phyloP scores from a whole-genome alignment of 2,329 filamentous ascomycete genomes.

The Pseudogymnoascus sp. region DNA sequence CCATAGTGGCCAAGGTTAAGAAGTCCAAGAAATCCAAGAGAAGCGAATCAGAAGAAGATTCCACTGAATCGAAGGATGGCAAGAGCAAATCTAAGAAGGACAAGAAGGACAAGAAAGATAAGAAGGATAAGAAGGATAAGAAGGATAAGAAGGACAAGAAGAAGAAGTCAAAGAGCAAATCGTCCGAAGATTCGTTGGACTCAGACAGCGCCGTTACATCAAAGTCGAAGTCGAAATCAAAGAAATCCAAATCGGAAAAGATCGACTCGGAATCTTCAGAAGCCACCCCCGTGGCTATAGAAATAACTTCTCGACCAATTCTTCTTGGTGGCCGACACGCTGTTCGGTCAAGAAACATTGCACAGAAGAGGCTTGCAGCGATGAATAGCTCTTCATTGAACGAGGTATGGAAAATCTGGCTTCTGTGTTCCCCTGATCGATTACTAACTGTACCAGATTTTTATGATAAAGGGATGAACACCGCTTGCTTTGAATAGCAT shows the following conservation, averaged over 20 bases:
- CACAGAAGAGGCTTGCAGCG: constrained; percentile 76
- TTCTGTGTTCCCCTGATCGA: constrained; percentile 9
- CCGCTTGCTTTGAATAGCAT: not conserved
- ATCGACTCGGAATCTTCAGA: constrained; percentile 19
- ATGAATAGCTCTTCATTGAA: constrained; percentile 76
- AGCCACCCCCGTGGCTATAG: constrained; percentile 31
- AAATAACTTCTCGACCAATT: constrained; percentile 38
- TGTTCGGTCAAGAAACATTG: constrained; percentile 74
- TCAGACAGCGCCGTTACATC: constrained; percentile 18
- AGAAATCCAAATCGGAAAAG: constrained; percentile 6
- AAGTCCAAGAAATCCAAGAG: constrained; percentile 29
- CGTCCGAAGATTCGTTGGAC: constrained; percentile 21
- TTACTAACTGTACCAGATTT: constrained; percentile 43
- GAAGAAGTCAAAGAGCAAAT: constrained; percentile 30
- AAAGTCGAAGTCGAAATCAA: constrained; percentile 19
- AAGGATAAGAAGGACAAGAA: constrained; percentile 37
- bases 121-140: constrained; percentile 35
- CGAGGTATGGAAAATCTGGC: constrained; percentile 50
- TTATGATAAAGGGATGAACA: constrained; percentile 51
- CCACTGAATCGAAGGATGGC: constrained; percentile 30
- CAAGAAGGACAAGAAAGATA: constrained; percentile 20
- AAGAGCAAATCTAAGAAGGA: constrained; percentile 32
- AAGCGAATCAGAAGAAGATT: constrained; percentile 9
- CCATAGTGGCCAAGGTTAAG: constrained; percentile 20
- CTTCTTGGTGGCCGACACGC: constrained; percentile 55